Base-by-base conservation (phyloP, 768 basidiomycete genomes). In the Psilocybe cyanescens region DNA sequence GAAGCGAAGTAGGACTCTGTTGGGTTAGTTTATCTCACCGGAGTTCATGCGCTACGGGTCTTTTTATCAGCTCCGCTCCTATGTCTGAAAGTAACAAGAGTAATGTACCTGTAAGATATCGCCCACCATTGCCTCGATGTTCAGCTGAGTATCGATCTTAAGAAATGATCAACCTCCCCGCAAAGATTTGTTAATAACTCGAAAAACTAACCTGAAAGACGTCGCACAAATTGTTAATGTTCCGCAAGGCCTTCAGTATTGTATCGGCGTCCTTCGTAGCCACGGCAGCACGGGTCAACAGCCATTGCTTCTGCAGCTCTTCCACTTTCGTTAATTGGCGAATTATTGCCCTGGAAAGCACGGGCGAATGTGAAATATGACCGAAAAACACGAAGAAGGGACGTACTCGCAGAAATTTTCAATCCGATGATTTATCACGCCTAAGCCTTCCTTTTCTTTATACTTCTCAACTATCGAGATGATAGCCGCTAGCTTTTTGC, bases 141-240 rank as follows among this genome's bases (percentile, higher is more conserved):
- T 49, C 3, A 61, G 47, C 29, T 61, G 58, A 45, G 58, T 61
- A 41, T 61, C 60, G 2, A 61, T 57, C 44, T 19, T 50, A 19
- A 35, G 19, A 11, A 7, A 8, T 19, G n/a, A 44, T 51, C 1
- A 57, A 39, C 9, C 33, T 9, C 33, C 6, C 5, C 5, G 33
- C 9, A 35, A 35, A 35, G 5, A 9, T 19, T 5, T 9, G 12
- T 46, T 28, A 35, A 48, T 29, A 12, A 61, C 9, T 51, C 31
- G 48, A 61, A 45, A 48, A 31, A 57, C 60, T 31, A 19, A 61
- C 60, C 55, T 61, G 59, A 37, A 60, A 60, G 52, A 60, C 31
- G 47, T 61, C 55, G 29, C 60, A 61, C 24, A 61, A 37, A 47
- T 48, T 51, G 55, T n/a, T 50, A 37, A 61, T 57, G 37, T 57